These are phyloP conservation scores for Mortierella alpina DNA, from an alignment of 192 early-diverging fungal species.

Conservation along the genomic window DNA sequence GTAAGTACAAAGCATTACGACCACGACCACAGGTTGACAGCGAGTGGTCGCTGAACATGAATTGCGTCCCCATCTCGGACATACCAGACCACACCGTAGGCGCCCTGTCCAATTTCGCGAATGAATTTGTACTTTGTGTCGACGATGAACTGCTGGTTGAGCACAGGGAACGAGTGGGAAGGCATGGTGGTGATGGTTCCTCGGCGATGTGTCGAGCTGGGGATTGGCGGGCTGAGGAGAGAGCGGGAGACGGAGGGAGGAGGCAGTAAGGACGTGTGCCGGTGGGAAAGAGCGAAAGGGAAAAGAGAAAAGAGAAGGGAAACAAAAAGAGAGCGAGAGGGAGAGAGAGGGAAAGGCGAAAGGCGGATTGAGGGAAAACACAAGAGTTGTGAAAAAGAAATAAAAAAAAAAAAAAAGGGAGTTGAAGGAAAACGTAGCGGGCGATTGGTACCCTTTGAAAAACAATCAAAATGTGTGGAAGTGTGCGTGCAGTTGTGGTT, in stretches of 20 bases:
- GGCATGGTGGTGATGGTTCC: constrained; percentile 42
- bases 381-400: neutral
- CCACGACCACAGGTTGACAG: neutral
- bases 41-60: neutral
- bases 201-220: neutral
- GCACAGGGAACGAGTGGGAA: constrained; percentile 56
- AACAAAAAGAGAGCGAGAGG: neutral
- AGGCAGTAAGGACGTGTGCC: neutral
- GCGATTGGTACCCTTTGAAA: neutral
- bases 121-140: constrained; percentile 74
- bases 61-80: constrained; percentile 3
- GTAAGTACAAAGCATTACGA: neutral
- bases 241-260: neutral
- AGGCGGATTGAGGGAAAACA: neutral
- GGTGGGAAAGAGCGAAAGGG: neutral
- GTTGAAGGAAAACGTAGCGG: neutral
- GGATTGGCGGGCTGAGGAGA: neutral
- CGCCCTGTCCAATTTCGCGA: constrained; percentile 90
- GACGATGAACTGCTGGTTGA: constrained; percentile 61
- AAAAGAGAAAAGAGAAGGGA: neutral
- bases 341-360: neutral
- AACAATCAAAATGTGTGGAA: neutral
- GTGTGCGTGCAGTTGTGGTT: no score
- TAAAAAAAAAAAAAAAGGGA: neutral
- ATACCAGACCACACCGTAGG: constrained; percentile 93